A percentile compares a stretch with the other conserved stretches of the same genome.
Evolutionary conservation across 371 early-diverging fungal genomes (phyloP).

Genomic region (Zopfochytrium polystomum): DNA sequence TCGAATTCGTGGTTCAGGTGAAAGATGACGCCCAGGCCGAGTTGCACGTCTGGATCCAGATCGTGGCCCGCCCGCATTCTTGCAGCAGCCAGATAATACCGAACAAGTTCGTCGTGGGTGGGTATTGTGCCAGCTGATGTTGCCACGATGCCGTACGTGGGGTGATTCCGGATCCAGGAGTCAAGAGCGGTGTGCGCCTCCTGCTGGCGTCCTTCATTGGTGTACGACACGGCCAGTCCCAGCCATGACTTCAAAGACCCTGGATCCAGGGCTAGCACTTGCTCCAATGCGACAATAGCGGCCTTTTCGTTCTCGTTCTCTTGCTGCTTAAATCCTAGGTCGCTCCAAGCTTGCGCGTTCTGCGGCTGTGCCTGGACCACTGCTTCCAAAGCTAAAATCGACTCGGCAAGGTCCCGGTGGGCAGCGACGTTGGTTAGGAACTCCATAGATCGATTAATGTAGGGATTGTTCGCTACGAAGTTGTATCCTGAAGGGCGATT

Average conservation of each 20-base stretch:
- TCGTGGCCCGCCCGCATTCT: slow-evolving; percentile 64
- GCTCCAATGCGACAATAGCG: slow-evolving; percentile 85
- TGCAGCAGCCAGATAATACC: slow-evolving; percentile 76
- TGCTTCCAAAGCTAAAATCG: slow-evolving; percentile 89
- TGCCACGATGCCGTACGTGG: slow-evolving; percentile 56
- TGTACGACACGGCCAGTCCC: slow-evolving; percentile 87
- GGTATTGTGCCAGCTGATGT: neutral
- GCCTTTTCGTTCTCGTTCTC: slow-evolving; percentile 92
- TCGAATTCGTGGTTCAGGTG: slow-evolving; percentile 84
- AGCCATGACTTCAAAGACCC: slow-evolving; percentile 71
- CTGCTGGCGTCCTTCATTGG: slow-evolving; percentile 81
- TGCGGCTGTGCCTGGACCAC: slow-evolving; percentile 75
- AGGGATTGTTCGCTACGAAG: slow-evolving; percentile 80
- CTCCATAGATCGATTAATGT: slow-evolving; percentile 48
- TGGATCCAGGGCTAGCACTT: slow-evolving; percentile 75
- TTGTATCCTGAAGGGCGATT: slow-evolving; percentile 50
- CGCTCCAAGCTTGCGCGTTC: slow-evolving; percentile 81
- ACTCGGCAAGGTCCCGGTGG: slow-evolving; percentile 68
- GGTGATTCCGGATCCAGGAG: slow-evolving; percentile 78
- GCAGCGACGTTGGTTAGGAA: slow-evolving; percentile 36
- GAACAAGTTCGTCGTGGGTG: slow-evolving; percentile 71
- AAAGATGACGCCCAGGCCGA: slow-evolving; percentile 90
- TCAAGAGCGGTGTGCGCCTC: slow-evolving; percentile 87
- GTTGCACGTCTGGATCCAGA: slow-evolving; percentile 73
- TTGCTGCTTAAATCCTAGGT: slow-evolving; percentile 85